Evolutionary conservation across 2,329 filamentous ascomycete genomes (phyloP).

Genomic region (Diaporthe ampelina): DNA sequence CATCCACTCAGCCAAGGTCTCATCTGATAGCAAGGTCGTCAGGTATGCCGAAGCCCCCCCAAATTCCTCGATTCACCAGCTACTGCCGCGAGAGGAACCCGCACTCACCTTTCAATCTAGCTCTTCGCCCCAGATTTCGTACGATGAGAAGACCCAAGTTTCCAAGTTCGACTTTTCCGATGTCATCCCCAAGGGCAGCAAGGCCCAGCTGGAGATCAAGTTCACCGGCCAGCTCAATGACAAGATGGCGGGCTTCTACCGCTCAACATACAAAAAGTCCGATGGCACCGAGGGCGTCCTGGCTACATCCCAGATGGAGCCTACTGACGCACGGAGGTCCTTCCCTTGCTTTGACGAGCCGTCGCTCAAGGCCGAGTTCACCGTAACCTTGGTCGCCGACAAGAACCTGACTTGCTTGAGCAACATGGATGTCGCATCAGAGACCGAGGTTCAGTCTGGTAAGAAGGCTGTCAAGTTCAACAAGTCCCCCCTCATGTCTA

Average conservation of each 20-base stretch:
- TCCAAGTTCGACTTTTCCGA: constrained; percentile 86
- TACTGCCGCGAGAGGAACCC: constrained; percentile 35
- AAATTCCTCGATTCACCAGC: neutral
- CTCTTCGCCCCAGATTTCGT: constrained; percentile 76
- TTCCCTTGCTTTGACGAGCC: constrained; percentile 99
- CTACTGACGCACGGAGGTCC: constrained; percentile 90
- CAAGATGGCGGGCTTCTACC: constrained; percentile 91
- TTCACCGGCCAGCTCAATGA: constrained; percentile 87
- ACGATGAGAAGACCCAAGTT: constrained; percentile 85
- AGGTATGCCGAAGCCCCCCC: constrained; percentile 51
- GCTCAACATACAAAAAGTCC: constrained; percentile 89
- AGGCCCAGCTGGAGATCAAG: constrained; percentile 82
- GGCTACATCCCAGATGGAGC: constrained; percentile 96
- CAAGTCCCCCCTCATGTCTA: constrained; percentile 94
- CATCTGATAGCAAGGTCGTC: constrained; percentile 68
- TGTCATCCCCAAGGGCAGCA: constrained; percentile 78
- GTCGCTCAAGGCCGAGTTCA: constrained; percentile 92
- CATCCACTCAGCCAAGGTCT: constrained; percentile 80
- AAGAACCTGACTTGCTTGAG: constrained; percentile 92
- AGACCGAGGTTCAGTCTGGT: constrained; percentile 78
- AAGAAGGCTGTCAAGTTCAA: constrained; percentile 94
- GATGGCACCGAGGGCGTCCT: constrained; percentile 86
- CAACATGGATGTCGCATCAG: constrained; percentile 94
- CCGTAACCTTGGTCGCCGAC: constrained; percentile 90
- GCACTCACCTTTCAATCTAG: constrained; percentile 56